Evolutionary conservation across 345 rosid genomes (phyloP).

Genomic region (Moricandia moricandioides): DNA sequence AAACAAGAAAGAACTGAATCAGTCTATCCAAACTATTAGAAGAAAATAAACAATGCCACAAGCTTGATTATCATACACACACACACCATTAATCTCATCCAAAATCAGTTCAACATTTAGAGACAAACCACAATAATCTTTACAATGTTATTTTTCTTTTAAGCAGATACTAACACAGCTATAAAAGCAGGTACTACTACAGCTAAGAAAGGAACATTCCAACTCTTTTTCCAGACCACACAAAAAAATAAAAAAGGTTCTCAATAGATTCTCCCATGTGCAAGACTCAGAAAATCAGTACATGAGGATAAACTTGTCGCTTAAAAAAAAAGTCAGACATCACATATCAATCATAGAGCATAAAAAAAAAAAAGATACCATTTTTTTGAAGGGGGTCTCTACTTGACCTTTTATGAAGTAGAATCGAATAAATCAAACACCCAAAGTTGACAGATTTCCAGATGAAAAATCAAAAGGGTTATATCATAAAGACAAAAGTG

Average conservation of each 20-base stretch:
- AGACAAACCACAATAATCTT: conserved; percentile 1
- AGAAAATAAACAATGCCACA: not conserved
- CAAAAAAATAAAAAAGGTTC: conserved; percentile 3
- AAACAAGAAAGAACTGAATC: conserved; percentile 6
- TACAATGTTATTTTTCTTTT: not conserved
- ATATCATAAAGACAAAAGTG: conserved; percentile 16
- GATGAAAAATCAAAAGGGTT: conserved; percentile 4
- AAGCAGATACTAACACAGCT: no score
- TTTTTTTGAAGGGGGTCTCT: conserved; percentile 8
- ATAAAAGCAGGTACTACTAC: no score
- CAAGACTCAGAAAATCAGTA: conserved; percentile 26
- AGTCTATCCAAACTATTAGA: not conserved
- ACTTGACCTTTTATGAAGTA: conserved; percentile 1
- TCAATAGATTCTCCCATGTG: conserved; percentile 43
- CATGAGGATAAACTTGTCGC: conserved; percentile 24
- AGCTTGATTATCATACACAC: not conserved
- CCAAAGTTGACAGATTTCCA: conserved; percentile 20
- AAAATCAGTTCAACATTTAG: conserved; percentile 1
- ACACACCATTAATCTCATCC: conserved; percentile 18
- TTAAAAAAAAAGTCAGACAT: conserved; percentile 36
- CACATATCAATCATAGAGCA: conserved; percentile 32
- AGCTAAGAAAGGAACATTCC: conserved; percentile 42
- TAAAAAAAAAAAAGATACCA: conserved; percentile 18
- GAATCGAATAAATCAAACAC: conserved; percentile 22
- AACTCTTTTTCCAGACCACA: conserved; percentile 31